Conservation (phyloP, 768 basidiomycete genomes). For the Lactarius evosmus region DNA sequence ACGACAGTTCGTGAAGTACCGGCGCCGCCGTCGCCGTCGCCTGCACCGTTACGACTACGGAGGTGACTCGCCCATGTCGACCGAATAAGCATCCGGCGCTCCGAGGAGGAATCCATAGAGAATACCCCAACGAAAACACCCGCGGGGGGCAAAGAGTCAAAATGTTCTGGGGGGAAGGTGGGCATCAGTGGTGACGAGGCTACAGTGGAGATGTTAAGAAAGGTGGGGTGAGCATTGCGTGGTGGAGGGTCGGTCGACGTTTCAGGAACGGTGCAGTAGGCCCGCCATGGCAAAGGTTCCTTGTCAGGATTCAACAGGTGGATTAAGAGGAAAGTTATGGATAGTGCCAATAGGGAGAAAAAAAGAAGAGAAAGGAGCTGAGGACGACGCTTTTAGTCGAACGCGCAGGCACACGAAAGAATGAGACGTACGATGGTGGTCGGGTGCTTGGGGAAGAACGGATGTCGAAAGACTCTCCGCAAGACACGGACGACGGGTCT, state of each 20-base stretch:
- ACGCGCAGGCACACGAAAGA: conserved; percentile 6
- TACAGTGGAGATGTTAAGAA: conserved; percentile 33
- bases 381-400: conserved; percentile 23
- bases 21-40: conserved; percentile 59
- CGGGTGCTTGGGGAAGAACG: conserved; percentile 75
- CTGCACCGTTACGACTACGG: conserved; percentile 72
- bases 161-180: conserved; percentile 67
- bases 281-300: conserved; percentile 89
- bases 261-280: conserved; percentile 78
- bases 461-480: conserved; percentile 60
- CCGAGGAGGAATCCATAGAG: conserved; percentile 78
- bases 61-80: conserved; percentile 87
- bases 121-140: conserved; percentile 90
- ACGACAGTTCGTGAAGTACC: conserved; percentile 84
- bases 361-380: conserved; percentile 71
- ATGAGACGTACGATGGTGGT: conserved; percentile 65
- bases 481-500: conserved; percentile 54
- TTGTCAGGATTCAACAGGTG: conserved; percentile 96
- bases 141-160: conserved; percentile 75
- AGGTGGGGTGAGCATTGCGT: conserved; percentile 38
- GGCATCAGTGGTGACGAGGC: conserved; percentile 32
- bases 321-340: conserved; percentile 82
- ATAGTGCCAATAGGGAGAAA: conserved; percentile 76
- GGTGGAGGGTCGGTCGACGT: conserved; percentile 45
- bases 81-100: conserved; percentile 82